A percentile compares a stretch with the other conserved stretches of the same genome.
phyloP scores from a whole-genome alignment of 2,329 filamentous ascomycete species.

The Sphaerulina musiva region DNA sequence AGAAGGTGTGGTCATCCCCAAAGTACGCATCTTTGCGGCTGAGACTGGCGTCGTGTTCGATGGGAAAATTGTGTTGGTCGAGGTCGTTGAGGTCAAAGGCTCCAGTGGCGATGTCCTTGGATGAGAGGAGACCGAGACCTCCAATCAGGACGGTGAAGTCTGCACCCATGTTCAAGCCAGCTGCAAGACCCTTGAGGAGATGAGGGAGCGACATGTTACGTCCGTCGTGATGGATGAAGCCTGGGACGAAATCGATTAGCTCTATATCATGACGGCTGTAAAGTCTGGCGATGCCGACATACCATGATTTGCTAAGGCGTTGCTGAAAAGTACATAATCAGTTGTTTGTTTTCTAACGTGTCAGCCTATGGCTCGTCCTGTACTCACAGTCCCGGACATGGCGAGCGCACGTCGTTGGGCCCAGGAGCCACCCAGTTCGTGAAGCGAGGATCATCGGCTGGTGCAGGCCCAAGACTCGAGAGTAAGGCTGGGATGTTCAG shows the following conservation, averaged over 20 bases:
- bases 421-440: conserved; percentile 26
- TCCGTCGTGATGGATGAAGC: conserved; percentile 26
- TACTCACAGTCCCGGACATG: conserved; percentile 24
- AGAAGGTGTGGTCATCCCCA: conserved; percentile 34
- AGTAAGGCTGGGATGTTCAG: conserved; percentile 19
- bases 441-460: conserved; percentile 24
- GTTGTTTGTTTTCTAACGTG: neutral
- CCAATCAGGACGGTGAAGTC: conserved; percentile 29
- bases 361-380: neutral
- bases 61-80: conserved; percentile 29
- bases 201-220: conserved; percentile 25
- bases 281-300: too few relatives aligned
- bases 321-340: neutral
- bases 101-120: conserved; percentile 15
- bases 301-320: conserved; percentile 21
- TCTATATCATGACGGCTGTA: too few relatives aligned
- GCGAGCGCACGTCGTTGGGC: conserved; percentile 25
- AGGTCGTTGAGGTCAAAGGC: conserved; percentile 27
- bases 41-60: conserved; percentile 35
- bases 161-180: conserved; percentile 26
- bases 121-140: conserved; percentile 25
- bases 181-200: conserved; percentile 24
- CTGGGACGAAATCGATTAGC: neutral
- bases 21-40: conserved; percentile 32
- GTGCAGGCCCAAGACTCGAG: conserved; percentile 22